phyloP scores from a whole-genome alignment of 176 grass and related monocot species.

The Hordeum marinum region DNA sequence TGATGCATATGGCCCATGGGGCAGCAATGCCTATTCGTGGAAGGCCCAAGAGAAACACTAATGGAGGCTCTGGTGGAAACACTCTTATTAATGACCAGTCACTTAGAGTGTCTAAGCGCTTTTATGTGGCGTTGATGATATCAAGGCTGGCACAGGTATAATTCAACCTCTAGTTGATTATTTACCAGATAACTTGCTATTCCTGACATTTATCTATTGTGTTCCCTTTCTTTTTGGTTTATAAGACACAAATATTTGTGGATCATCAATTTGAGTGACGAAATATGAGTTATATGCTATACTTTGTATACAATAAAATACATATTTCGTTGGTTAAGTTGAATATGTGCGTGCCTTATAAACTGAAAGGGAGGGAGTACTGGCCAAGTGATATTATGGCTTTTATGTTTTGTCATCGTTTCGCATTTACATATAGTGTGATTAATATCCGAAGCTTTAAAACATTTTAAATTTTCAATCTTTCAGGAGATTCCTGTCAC shows the following conservation, averaged over 20 bases:
- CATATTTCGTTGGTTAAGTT: not conserved
- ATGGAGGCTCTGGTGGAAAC: slow-evolving; percentile 24
- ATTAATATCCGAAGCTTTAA: not conserved
- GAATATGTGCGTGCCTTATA: not conserved
- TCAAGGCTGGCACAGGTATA: slow-evolving; percentile 84
- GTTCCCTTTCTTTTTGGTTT: not conserved
- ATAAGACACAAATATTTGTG: not conserved
- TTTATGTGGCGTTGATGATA: slow-evolving; percentile 94
- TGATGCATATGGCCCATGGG: slow-evolving; percentile 98
- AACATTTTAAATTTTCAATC: not conserved
- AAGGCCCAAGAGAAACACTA: slow-evolving; percentile 42
- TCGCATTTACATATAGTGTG: not conserved
- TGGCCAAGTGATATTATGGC: not conserved
- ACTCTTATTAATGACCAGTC: slow-evolving; percentile 54
- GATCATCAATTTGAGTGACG: not conserved
- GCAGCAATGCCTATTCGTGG: slow-evolving; percentile 48
- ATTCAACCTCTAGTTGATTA: slow-evolving; percentile 2
- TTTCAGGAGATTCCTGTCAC: slow-evolving; percentile 81
- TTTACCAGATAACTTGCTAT: not conserved
- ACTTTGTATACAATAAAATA: not conserved
- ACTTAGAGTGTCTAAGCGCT: slow-evolving; percentile 81
- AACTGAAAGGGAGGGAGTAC: not conserved
- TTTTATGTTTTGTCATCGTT: not conserved
- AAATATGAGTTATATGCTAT: not conserved
- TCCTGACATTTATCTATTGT: not conserved